Base-by-base conservation (phyloP, 805 yeast genomes). In the Schwanniomyces yamadae region DNA sequence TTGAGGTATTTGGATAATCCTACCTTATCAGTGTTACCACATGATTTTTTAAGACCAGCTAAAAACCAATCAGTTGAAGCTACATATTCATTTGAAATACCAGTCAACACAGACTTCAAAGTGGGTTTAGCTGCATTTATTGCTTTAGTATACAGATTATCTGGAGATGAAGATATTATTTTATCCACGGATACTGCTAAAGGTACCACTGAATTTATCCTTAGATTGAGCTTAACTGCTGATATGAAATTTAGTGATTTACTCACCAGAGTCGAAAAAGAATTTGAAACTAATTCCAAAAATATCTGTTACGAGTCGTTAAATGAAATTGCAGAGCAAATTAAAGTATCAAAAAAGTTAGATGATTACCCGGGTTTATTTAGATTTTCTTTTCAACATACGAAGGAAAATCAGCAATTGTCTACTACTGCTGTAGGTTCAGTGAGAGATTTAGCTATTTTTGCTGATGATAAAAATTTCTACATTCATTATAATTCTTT, bases 91-190 rank as follows among this genome's bases (percentile, higher is more conserved):
- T 47, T 53, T 26, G 29, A 40, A 22, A 34, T 45, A 3, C 34
- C 40, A 14, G 14, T 31, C 3, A 13, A 24, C 13, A 28, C 28
- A n/a, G 52, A 49, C 29, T 85, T 82, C 56, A 53, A 67, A 7
- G 59, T 75, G 11, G 80, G 81, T 0, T 67, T 87, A 42, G 67
- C 95, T 12, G 76, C 76, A 1, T 85, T 81, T 63, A 77, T 83
- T 16, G 78, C 83, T 1, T 70, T 91, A 39, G 71, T 87, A 24
- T 82, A 76, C 60, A 73, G 98, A 54, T 67, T 87, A 31, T 84
- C 96, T 2, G 98, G 97, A 16, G 98, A 91, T 57, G 97, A 91
- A 46, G 97, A 91, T 51, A 81, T 93, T 33, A 81, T 84, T n/a
- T 65, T 91, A 42, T 89, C 90, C n/a, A 80, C 89, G 0, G 79